Base-by-base conservation (phyloP, 2,329 filamentous ascomycete genomes). In the Onygenales sp. region DNA sequence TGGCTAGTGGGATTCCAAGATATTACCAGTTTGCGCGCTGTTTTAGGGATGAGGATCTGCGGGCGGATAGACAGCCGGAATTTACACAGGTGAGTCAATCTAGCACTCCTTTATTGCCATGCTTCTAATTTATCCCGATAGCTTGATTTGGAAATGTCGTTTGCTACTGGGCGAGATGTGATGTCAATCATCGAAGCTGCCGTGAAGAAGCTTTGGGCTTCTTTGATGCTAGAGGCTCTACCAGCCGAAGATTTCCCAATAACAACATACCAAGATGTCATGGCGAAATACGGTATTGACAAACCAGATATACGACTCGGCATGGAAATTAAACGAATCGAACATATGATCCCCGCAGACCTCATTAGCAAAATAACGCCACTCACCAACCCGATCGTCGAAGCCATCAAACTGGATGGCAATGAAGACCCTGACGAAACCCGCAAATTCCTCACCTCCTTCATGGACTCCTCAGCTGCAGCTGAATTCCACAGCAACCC, bases 1-100 rank as follows among this genome's bases (percentile, higher is more conserved):
- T 98, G 90, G 88, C 90, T 0, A 87, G 87, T 56, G 92, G 92
- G 0, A 80, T 96, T 9, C 73, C 78, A 1, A 82, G 80, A 42
- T 98, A 98, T 67, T 94, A 86, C 69, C 93, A 98, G 63, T 89
- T 96, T 72, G 94, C 93, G 1, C 85, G 84, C 58, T 98, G 93
- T 66, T 98, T 96, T 70, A 84, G 93, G 11, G 94, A 98, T 64
- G 93, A 98, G 66, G 94, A 97, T 68, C 76, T 93, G 38, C 81
- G 93, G 17, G 88, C 92, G 1, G 94, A 98, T 68, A 79, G 93
- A 42, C 93, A 98, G 65, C 94, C 93, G 0, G 93, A 98, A 66
- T 98, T 98, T 65, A 96, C 93, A 1, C 90, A 95, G 75, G 86
- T 87, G 69, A 62, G 66, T 56, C 38, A 14, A 39, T 31, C 5